Percentiles rank a stretch among this genome's conserved stretches.
These are phyloP conservation scores for Trebouxia sp. DNA, from an alignment of 139 green algal species.

Conservation along the genomic window DNA sequence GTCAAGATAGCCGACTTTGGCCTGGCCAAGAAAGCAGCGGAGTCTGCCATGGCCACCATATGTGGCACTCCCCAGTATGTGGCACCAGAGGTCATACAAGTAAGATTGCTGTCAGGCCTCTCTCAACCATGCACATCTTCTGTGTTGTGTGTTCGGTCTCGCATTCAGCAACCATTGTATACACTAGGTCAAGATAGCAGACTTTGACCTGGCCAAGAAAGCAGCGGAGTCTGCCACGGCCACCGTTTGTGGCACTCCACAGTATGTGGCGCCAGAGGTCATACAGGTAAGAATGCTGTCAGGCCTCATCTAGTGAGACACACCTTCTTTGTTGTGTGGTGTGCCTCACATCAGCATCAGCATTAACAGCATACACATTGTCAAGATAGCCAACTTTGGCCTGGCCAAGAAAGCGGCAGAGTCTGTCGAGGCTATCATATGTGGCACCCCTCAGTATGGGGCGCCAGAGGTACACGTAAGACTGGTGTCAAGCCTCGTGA, in stretches of 20 bases:
- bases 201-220: conserved; percentile 91
- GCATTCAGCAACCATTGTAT: conserved; percentile 40
- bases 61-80: conserved; percentile 94
- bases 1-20: conserved; percentile 88
- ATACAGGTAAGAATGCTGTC: conserved; percentile 59
- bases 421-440: conserved; percentile 76
- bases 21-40: conserved; percentile 70
- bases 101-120: conserved; percentile 33
- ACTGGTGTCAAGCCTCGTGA: conserved; percentile 31
- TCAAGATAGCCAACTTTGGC: conserved; percentile 87
- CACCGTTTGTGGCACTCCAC: conserved; percentile 89
- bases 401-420: conserved; percentile 71
- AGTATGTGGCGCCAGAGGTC: conserved; percentile 95
- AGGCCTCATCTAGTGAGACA: neutral
- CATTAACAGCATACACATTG: conserved; percentile 46
- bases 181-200: conserved; percentile 65
- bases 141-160: conserved; percentile 23
- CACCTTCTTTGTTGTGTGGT: conserved; percentile 27
- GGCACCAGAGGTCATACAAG: conserved; percentile 89
- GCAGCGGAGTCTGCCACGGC: conserved; percentile 52
- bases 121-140: neutral
- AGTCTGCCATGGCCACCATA: conserved; percentile 72
- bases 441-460: conserved; percentile 91
- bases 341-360: neutral
- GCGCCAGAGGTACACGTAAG: conserved; percentile 81